Conservation (phyloP, 192 early-diverging fungal species). For the Coemansia sp. region DNA sequence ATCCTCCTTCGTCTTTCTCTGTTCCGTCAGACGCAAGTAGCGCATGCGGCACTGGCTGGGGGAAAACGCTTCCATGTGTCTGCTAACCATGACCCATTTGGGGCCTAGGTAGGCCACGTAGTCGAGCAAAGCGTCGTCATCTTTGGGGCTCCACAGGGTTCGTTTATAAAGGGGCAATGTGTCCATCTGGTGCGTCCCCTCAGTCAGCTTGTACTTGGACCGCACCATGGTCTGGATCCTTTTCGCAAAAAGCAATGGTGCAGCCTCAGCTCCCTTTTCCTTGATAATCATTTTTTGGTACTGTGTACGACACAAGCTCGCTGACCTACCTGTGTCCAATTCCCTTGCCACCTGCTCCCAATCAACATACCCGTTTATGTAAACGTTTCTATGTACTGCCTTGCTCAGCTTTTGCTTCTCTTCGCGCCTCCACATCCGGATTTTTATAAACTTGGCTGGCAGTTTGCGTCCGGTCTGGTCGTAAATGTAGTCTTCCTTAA, state of each 20-base stretch:
- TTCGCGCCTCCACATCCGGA: neutral
- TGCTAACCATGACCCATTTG: neutral
- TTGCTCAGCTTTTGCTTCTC: neutral
- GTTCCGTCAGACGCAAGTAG: neutral
- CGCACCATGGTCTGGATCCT: too few relatives aligned
- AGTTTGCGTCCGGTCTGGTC: neutral
- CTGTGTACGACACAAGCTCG: neutral
- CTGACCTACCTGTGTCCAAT: neutral
- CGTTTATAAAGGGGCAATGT: too few relatives aligned
- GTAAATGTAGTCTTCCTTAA: neutral
- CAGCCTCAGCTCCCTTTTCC: too few relatives aligned
- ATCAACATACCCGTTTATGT: neutral
- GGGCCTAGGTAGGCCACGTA: neutral
- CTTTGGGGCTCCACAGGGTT: conserved; percentile 1
- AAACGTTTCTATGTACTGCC: neutral
- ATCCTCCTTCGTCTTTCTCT: neutral
- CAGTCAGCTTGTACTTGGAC: neutral
- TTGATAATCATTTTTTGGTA: neutral
- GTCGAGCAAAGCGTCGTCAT: neutral
- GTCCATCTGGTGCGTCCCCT: neutral
- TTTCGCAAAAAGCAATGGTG: too few relatives aligned
- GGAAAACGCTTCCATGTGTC: neutral
- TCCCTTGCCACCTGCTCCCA: neutral
- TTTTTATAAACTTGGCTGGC: neutral
- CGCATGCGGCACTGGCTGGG: neutral